phyloP scores from a whole-genome alignment of 2,329 filamentous ascomycete genomes.

The Balansia obtecta region DNA sequence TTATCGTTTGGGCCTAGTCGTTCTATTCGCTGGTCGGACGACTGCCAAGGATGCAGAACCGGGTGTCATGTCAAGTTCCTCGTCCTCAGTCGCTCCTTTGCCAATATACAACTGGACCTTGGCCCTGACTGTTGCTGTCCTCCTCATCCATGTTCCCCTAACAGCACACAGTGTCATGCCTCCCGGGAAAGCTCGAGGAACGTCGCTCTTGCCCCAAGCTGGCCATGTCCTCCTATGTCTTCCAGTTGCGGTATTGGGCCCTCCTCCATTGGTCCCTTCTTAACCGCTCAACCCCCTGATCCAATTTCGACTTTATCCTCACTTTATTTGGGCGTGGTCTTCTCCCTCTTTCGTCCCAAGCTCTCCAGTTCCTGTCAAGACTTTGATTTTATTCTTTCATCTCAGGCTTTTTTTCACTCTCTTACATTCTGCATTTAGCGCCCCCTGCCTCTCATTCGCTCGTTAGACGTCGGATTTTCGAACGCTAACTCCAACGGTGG shows the following conservation, averaged over 20 bases:
- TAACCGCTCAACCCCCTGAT: neutral
- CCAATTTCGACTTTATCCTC: neutral
- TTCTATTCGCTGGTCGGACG: neutral
- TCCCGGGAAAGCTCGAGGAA: neutral
- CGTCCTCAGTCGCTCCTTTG: too few relatives aligned
- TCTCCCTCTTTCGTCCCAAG: neutral
- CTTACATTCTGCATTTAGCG: neutral
- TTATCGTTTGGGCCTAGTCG: neutral
- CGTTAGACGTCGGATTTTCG: neutral
- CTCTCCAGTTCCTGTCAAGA: neutral
- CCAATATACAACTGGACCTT: too few relatives aligned
- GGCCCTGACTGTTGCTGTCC: too few relatives aligned
- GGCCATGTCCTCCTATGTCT: too few relatives aligned
- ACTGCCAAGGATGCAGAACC: too few relatives aligned
- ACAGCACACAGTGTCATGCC: too few relatives aligned
- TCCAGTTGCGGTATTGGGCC: too few relatives aligned
- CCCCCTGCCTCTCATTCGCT: neutral
- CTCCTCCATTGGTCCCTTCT: neutral
- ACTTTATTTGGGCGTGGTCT: neutral
- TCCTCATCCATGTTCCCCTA: too few relatives aligned
- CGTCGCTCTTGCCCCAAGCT: neutral
- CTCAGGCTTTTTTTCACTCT: neutral
- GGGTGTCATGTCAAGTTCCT: too few relatives aligned
- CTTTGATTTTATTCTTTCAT: neutral
- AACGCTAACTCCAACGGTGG: neutral